Percentiles rank a stretch among this genome's conserved stretches.
These are phyloP conservation scores for Penicillium riverlandense DNA, from an alignment of 495 filamentous ascomycete species.

Conservation along the genomic window DNA sequence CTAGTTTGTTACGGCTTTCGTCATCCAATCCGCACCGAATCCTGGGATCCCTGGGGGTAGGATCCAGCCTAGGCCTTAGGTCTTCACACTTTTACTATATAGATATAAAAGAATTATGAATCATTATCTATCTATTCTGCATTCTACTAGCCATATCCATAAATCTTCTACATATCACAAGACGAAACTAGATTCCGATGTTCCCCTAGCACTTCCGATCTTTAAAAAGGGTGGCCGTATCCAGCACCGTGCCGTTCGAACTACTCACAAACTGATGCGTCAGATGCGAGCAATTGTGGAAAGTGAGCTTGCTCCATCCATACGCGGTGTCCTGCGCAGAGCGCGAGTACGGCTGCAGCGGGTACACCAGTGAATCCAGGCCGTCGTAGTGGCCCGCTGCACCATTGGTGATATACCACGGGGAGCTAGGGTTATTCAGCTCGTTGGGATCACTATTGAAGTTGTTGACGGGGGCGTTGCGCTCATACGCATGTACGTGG, in stretches of 20 bases:
- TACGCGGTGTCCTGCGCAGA: not conserved
- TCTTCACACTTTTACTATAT: no score
- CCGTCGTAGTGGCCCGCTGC: constrained; percentile 28
- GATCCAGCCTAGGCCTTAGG: no score
- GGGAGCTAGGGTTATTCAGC: constrained; percentile 33
- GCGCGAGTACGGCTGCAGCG: not conserved
- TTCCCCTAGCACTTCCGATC: not conserved
- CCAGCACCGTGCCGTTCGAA: not conserved
- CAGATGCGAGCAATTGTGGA: not conserved
- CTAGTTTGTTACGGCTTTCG: no score
- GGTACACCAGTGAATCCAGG: constrained; percentile 5
- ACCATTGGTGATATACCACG: constrained; percentile 38
- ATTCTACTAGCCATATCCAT: not conserved
- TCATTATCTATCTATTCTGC: no score
- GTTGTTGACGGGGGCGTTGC: constrained; percentile 21
- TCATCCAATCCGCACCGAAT: no score
- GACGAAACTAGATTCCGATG: not conserved
- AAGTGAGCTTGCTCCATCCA: not conserved
- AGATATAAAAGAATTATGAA: no score
- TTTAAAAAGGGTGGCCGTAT: not conserved
- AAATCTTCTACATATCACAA: not conserved
- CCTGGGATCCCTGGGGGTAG: no score
- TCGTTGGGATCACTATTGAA: constrained; percentile 21
- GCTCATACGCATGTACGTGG: constrained; percentile 43
- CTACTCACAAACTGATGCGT: not conserved